phyloP scores from a whole-genome alignment of 139 green algal species.

The Asterochloris erici region DNA sequence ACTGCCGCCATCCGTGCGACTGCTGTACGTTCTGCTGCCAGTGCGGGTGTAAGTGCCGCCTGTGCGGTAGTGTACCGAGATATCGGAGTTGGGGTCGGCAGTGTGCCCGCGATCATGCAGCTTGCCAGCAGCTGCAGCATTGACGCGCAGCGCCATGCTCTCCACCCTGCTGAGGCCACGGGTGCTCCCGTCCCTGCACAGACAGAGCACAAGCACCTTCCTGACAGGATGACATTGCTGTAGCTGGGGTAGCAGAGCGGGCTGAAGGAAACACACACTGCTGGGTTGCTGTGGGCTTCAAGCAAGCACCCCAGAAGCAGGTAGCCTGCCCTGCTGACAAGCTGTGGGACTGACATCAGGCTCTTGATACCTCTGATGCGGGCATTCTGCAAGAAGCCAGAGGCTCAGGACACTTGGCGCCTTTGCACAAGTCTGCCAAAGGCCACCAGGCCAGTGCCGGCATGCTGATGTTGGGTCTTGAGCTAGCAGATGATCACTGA shows the following conservation, averaged over 20 bases:
- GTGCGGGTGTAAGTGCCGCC: too few relatives aligned
- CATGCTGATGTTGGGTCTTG: too few relatives aligned
- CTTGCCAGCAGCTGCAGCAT: neutral
- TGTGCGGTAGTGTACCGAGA: slow-evolving; percentile 17
- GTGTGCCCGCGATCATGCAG: slow-evolving; percentile 16
- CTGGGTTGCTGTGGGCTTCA: neutral
- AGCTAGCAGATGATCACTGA: neutral
- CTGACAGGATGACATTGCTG: neutral
- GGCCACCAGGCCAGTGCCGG: too few relatives aligned
- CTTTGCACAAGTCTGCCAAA: too few relatives aligned
- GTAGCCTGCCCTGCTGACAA: neutral
- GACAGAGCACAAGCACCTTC: neutral
- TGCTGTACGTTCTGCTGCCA: too few relatives aligned
- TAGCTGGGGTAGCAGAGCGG: neutral
- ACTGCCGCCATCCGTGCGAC: too few relatives aligned
- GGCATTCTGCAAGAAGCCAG: too few relatives aligned
- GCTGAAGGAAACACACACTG: neutral
- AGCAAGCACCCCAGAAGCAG: neutral
- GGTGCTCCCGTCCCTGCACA: slow-evolving; percentile 3
- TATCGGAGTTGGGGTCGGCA: slow-evolving; percentile 9
- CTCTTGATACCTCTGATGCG: too few relatives aligned
- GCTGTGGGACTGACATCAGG: too few relatives aligned
- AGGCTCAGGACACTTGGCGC: too few relatives aligned
- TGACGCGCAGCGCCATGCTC: slow-evolving; percentile 11
- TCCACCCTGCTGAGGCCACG: slow-evolving; percentile 12